A percentile compares a stretch with the other conserved stretches of the same genome.
Conservation (phyloP, 805 yeast genomes). For the Metschnikowia cubensis region DNA sequence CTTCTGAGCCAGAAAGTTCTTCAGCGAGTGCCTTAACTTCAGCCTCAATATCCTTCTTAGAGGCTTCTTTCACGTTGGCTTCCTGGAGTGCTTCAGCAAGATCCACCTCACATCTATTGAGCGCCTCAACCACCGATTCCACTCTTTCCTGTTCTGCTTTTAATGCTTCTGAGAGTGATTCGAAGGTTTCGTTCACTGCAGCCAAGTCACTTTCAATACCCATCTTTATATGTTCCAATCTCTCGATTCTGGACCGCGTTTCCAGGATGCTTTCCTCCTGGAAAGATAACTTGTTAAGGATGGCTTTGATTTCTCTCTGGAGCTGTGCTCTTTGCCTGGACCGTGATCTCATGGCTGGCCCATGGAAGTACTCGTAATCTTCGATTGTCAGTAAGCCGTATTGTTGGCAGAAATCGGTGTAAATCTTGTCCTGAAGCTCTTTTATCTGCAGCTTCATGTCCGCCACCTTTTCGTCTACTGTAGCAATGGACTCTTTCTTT, state of each 20-base stretch:
- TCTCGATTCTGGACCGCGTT: slow-evolving; percentile 43
- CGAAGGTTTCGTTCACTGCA: slow-evolving; percentile 32
- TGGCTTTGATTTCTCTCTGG: slow-evolving; percentile 54
- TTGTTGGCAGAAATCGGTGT: slow-evolving; percentile 49
- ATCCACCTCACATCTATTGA: slow-evolving; percentile 26
- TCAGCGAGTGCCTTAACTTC: slow-evolving; percentile 30
- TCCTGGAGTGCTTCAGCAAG: slow-evolving; percentile 29
- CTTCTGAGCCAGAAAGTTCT: slow-evolving; percentile 43
- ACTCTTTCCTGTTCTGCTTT: slow-evolving; percentile 29
- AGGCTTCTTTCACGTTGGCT: slow-evolving; percentile 13
- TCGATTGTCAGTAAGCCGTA: slow-evolving; percentile 53
- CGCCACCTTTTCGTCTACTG: slow-evolving; percentile 19
- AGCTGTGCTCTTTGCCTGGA: slow-evolving; percentile 60
- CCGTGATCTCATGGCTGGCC: slow-evolving; percentile 51
- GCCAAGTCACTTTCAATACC: slow-evolving; percentile 25
- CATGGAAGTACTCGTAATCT: slow-evolving; percentile 70
- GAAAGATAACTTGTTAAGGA: slow-evolving; percentile 59
- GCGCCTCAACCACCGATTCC: neutral
- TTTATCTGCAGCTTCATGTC: slow-evolving; percentile 16
- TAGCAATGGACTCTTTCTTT: slow-evolving; percentile 11
- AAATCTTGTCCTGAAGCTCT: slow-evolving; percentile 31
- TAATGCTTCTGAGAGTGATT: slow-evolving; percentile 31
- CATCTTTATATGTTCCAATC: slow-evolving; percentile 26
- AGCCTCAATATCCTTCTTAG: slow-evolving; percentile 30
- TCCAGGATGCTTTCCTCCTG: slow-evolving; percentile 59